Base-by-base conservation (phyloP, 495 filamentous ascomycete species). In the Tuber indicum region DNA sequence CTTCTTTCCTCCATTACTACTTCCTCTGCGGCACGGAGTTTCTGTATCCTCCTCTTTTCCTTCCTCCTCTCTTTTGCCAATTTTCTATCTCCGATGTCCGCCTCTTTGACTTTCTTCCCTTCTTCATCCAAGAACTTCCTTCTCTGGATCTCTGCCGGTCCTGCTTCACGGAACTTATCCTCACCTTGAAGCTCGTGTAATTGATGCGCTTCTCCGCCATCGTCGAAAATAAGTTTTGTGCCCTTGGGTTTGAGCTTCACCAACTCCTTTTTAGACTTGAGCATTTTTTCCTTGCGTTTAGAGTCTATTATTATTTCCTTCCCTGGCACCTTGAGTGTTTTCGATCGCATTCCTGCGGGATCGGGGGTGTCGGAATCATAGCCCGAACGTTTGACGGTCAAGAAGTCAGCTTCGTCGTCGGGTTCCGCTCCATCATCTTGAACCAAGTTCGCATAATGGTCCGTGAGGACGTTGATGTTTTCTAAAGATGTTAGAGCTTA, bases 391-490 rank as follows among this genome's bases (percentile, higher is more conserved):
- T 98, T 99, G 78, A 98, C 92, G 4, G 91, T 90, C 42, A 98
- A 85, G 88, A 99, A 96, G 78, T 94, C 93, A 72, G 91, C 89
- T 73, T 91, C 89, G 77, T 89, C 90, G 47, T 87, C 86, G 45
- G 79, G 82, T 21, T 78, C 84, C n/a, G 85, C 79, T 26, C 87
- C 88, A 72, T 90, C 91, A 70, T 92, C 90, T 75, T 88, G 90
- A 79, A 98, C 88, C 74, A 98, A 88, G 79, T 93, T 97, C 62
- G 89, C 89, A 85, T 97, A 98, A 85, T 98, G 96, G 58, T 90
- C 90, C 62, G 96, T 92, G 77, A 99, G 86, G n/a, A 99, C 91
- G 78, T 96, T 93, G 80, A 97, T 94, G 85, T 99, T 99, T 76
- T 91, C 78, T 73, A 42, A 14, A 3, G 19, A 3, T 23, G 76